phyloP scores from a whole-genome alignment of 2,329 filamentous ascomycete species.

The Botrytis squamosa region DNA sequence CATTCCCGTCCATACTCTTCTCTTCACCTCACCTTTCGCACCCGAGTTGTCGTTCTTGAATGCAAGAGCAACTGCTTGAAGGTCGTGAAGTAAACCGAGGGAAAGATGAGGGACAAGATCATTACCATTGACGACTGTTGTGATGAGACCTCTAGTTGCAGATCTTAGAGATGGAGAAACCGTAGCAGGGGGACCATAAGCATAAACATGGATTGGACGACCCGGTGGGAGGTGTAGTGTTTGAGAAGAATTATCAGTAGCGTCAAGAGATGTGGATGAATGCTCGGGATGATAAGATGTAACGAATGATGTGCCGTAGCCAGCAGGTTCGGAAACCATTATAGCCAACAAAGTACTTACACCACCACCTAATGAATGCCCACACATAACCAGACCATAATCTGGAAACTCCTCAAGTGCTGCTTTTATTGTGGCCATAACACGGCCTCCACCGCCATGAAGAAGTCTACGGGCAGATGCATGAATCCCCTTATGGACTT shows the following conservation, averaged over 20 bases:
- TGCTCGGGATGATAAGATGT: constrained; percentile 69
- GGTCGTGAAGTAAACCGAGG: constrained; percentile 70
- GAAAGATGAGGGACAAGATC: constrained; percentile 74
- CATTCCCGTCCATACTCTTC: constrained; percentile 64
- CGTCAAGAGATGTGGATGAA: constrained; percentile 56
- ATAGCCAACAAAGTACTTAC: constrained; percentile 56
- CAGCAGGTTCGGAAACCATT: constrained; percentile 50
- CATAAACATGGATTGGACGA: constrained; percentile 74
- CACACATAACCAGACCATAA: constrained; percentile 56
- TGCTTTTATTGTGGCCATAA: constrained; percentile 52
- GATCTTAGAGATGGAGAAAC: constrained; percentile 68
- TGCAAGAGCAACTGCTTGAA: constrained; percentile 68
- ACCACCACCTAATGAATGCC: constrained; percentile 55
- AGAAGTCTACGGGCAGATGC: constrained; percentile 53
- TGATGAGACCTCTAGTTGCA: constrained; percentile 71
- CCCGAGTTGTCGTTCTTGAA: constrained; percentile 71
- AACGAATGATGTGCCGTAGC: constrained; percentile 44
- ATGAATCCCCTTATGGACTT: constrained; percentile 57
- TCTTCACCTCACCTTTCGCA: constrained; percentile 65
- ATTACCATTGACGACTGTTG: constrained; percentile 69
- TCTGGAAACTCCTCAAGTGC: constrained; percentile 54
- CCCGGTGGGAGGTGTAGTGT: constrained; percentile 59
- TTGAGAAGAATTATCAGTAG: constrained; percentile 28
- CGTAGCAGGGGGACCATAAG: constrained; percentile 72
- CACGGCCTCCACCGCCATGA: constrained; percentile 48